Base-by-base conservation (phyloP, 495 filamentous ascomycete genomes). In the Margaritispora aquatica region DNA sequence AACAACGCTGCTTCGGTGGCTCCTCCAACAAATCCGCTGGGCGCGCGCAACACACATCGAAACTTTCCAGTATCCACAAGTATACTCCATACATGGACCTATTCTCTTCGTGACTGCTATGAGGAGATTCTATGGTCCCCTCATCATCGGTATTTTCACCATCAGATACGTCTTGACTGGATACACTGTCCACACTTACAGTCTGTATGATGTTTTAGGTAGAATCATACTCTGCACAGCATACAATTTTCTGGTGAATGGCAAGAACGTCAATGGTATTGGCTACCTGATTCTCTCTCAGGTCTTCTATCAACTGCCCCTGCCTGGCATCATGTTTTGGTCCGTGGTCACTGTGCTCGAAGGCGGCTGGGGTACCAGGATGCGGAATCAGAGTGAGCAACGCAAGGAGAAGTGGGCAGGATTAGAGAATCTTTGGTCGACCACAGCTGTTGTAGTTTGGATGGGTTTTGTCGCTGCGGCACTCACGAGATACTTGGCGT, bases 21-120 rank as follows among this genome's bases (percentile, higher is more conserved):
- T 72, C 27, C 64, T 70, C 23, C 70, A 72, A 57, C 70, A 71
- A 58, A 67, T 72, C 46, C 68, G 70, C 27, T 72, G 70, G 70
- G 62, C 63, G 21, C 68, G 70, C 47, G 68, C 70, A 20, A 66
- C 61, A 5, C 70, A 72, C 52, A 70, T 72, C 24, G 70, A 72
- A 60, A 64, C 68, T 17, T 70, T 72, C 59, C 70, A 72, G 55
- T 66, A 69, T 53, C 70, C 70, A 1, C 58, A 63, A 46, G 52
- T 72, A 23, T 72, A 72, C 61, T 61, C 68, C 27, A 62, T 70
- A 29, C 69, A 62, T 44, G 59, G 66, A 47, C 68, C 70, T 0
- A 63, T 72, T 24, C 66, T 72, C 60, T 72, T 72, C 56, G 69
- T 66, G 59, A 67, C 70, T 23, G 70, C 70, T 4, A 63, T 72